Base-by-base conservation (phyloP, 768 basidiomycete species). In the Steccherinum ochraceum region DNA sequence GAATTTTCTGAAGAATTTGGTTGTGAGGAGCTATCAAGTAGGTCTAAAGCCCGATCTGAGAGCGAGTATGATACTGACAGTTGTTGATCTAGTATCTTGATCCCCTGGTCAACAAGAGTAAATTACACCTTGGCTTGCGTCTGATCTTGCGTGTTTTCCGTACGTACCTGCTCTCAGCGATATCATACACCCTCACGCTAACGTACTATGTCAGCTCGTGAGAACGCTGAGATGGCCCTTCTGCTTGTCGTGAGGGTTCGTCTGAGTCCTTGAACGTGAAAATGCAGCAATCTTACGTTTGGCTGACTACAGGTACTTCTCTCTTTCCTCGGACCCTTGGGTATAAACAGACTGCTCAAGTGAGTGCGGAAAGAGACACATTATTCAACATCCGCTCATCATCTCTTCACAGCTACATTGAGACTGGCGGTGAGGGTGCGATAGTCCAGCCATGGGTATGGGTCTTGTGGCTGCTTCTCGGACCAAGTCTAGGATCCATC, bases 381-480 rank as follows among this genome's bases (percentile, higher is more conserved):
- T 25, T n/a, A 24, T 42, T 39, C 18, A 44, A 24, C 18, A 21
- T 26, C 5, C 12, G 58, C 57, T 54, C 50, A 5, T 2, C 56
- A 25, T 48, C 55, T 16, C 52, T 47, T 3, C 24, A 41, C 48
- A 82, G 77, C 26, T 81, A 86, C 60, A 65, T 88, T 10, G 84
- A 86, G 65, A 74, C 64, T 4, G 64, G 67, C n/a, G 80, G 79
- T 3, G 60, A 74, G 52, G 73, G 62, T 20, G 71, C 81, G 0
- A 58, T 67, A 4, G 65, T 83, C 27, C 73, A 74, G 30, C 86
- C 86, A 1, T 86, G 84, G 78, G 75, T 88, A 7, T 88, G 85
- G 84, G 75, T 86, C 18, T 40, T 63, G 0, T 68, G 67, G 63
- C 67, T 83, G 13, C 73, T 79, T 52, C 45, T 76, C 3, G 80